Base-by-base conservation (phyloP, 129 eudicot genomes). In the Saposhnikovia divaricata region DNA sequence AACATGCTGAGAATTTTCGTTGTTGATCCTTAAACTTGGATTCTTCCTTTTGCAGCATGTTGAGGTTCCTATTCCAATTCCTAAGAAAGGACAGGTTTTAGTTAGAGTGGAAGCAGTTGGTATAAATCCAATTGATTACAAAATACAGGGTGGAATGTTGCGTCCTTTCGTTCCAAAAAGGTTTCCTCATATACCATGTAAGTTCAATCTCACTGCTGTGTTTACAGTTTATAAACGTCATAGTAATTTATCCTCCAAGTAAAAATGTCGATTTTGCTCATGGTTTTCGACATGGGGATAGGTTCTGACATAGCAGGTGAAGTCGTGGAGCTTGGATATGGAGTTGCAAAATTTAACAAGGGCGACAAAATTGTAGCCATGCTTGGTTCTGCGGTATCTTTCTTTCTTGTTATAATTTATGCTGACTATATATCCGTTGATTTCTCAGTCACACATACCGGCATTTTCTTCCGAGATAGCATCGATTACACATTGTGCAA, bases 151-250 rank as follows among this genome's bases (percentile, higher is more conserved):
- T 72, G 97, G 92, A 90, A 75, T 83, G 87, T 82, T 91, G 79
- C 90, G 92, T 72, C 94, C 97, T 40, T 75, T 92, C 46, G 72
- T 85, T 9, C 97, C 97, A 44, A 80, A 76, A 70, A 89, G 83
- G 44, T 89, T 92, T 83, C 97, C 97, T 48, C 85, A 80, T 69
- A 89, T 89, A 78, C 97, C 97, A 51, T 85, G 97, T 92, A 50
- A 75, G 87, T 77, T 76, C 25, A 12, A 21, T 39, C 1, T 42
- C 1, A 45, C 31, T 45, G 39, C 39, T 74, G 4, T 6, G 16
- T 21, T 2, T 45, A n/a, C 66, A 19, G 27, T 38, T 34, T 7
- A 0, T 72, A 7, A 23, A 72, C 0, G 19, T 72, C 25, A 40
- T 42, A 39, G 14, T 39, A 8, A 34, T 34, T 34, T 8, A 5